Evolutionary conservation across 1,284 basidiomycete species (phyloP), one percentile per base, ranked within the genome.

Genomic region (Takashimella koratensis): DNA sequence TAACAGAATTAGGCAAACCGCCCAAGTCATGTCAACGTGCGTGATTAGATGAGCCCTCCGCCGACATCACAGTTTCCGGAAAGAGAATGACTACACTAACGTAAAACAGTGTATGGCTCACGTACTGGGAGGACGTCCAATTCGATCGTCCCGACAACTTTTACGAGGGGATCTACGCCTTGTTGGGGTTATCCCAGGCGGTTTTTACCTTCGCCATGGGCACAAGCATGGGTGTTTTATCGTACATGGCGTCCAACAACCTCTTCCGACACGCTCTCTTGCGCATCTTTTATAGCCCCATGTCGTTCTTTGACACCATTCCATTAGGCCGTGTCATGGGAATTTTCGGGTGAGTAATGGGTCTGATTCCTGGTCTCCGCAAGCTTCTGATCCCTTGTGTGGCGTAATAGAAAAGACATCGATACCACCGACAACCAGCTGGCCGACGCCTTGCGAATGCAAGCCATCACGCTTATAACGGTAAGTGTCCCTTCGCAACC

Each of bases 141-240:
- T 67, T 59, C 47, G 41, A 49, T 44, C 41, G 50, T 39, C 16
- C 59, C 20, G 61, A 52, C 25, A 81, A 80, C 3, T 82, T 86
- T 64, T 89, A 90, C 71, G 85, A 88, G 71, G 82, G 79, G 10
- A 71, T 90, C 21, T 90, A 90, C 64, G 86, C 84, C 2, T 78
- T 78, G 45, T 75, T 90, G 1, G 87, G 79, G 6, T 16, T 72
- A 0, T 42, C 59, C 0, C 62, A 67, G 64, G 82, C 88, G 0
- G 27, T 84, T 11, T 84, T 84, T 67, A 86, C 84, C 0, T 86
- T 90, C 68, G 62, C 48, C 58, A 85, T 84, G 63, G 86, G 81
- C 42, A 73, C 78, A 8, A 72, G 76, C 2, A 81, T 85, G 68
- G 83, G 83, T 55, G 70, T 81, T 21, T 74, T 86, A 70, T 80